Percentiles rank a stretch among this genome's conserved stretches.
These are phyloP conservation scores for Clarireedia homoeocarpa DNA, from an alignment of 2,329 filamentous ascomycete species.

Conservation along the genomic window DNA sequence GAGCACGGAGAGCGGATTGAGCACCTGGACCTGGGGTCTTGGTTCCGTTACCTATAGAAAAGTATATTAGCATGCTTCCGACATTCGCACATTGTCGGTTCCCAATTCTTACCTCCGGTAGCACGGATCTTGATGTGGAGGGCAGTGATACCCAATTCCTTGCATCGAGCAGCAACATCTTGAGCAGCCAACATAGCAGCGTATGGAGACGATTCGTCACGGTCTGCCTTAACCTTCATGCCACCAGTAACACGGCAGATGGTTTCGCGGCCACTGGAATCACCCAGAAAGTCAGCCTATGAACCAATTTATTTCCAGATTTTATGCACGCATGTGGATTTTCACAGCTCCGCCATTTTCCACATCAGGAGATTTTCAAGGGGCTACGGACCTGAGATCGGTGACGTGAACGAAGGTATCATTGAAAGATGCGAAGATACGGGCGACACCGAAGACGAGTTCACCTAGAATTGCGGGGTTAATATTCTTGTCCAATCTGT, in stretches of 20 bases:
- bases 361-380: conserved; percentile 13
- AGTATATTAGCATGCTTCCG: conserved; percentile 2
- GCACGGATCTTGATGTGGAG: conserved; percentile 99
- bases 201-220: conserved; percentile 99
- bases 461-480: conserved; percentile 42
- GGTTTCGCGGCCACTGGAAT: conserved; percentile 95
- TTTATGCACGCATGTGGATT: conserved; percentile 1
- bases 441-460: conserved; percentile 71
- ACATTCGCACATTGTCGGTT: neutral
- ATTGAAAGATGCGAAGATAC: conserved; percentile 71
- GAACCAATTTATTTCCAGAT: conserved; percentile 28
- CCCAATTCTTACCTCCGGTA: conserved; percentile 66
- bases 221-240: conserved; percentile 99
- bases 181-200: conserved; percentile 99
- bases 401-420: conserved; percentile 88
- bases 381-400: conserved; percentile 75
- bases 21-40: conserved; percentile 99
- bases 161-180: conserved; percentile 88
- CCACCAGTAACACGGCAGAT: conserved; percentile 99
- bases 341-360: conserved; percentile 13
- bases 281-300: conserved; percentile 59
- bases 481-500: neutral
- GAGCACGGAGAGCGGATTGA: conserved; percentile 96
- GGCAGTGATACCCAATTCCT: conserved; percentile 81
- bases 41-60: conserved; percentile 76